Base-by-base conservation (phyloP, 148 eudicot species). In the Rhododendron ovatum region DNA sequence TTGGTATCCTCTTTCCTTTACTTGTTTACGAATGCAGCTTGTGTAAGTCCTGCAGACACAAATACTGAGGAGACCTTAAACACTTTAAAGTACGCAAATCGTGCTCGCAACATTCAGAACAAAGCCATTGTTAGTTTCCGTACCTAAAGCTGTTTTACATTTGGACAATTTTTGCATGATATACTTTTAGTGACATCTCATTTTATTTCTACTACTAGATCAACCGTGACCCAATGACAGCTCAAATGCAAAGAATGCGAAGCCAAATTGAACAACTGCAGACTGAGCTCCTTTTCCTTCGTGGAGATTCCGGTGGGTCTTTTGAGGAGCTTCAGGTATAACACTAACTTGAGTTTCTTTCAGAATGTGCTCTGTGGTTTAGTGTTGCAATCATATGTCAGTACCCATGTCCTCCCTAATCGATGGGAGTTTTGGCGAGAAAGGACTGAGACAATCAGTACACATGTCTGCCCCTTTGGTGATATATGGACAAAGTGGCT, bases 41-140 rank as follows among this genome's bases (percentile, higher is more conserved):
- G 99, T 86, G 92, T 95, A 63, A 98, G 99, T 89, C 99, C 99
- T 2, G 99, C 99, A 12, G 99, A 98, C 88, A 93, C 98, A 39
- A 98, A 98, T 88, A 94, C 97, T 0, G 99, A 98, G 90, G 99
- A 98, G 90, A 98, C 99, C 9, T 88, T 98, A 24, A 98, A 98
- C 89, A 98, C 99, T 39, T 89, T 98, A 84, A 98, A 98, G 87
- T 98, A 98, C 87, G 99, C 99, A 69, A 98, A 98, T 87, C 98
- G 99, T 83, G 96, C 99, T 88, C 98, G 99, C 41, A 98, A 98
- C 84, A 98, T 98, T 85, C 99, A 98, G 82, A 98, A 98, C 84
- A 98, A 95, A 90, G 99, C 99, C 87, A 90, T 98, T 86, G 99
- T 98, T 89, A 92, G 99, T 83, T 83, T 67, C 8, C 57, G 83